phyloP scores from a whole-genome alignment of 257 asterid genomes.

The Forsythia suspensa region DNA sequence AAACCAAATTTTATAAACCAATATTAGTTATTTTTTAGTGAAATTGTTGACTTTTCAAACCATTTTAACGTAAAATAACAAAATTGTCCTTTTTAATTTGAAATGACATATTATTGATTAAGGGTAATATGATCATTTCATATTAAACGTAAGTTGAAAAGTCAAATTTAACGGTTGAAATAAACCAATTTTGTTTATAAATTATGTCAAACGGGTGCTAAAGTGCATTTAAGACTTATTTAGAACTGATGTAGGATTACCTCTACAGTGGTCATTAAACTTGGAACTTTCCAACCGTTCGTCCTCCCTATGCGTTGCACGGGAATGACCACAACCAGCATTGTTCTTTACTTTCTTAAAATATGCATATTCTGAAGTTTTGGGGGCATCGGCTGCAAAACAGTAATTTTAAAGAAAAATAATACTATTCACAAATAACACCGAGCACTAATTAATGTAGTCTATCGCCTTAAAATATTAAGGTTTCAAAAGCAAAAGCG shows the following conservation, averaged over 20 bases:
- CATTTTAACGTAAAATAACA: too few species aligned
- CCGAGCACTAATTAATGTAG: background rate
- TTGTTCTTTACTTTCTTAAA: slow-evolving; percentile 60
- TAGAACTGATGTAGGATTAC: slow-evolving; percentile 29
- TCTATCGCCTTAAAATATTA: background rate
- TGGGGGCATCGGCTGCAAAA: slow-evolving; percentile 63
- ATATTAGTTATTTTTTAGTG: too few species aligned
- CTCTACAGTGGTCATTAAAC: slow-evolving; percentile 27
- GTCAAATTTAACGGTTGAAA: too few species aligned
- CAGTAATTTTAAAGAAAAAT: background rate
- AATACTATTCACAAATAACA: slow-evolving; percentile 3
- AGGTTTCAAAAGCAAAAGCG: background rate
- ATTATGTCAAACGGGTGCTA: background rate
- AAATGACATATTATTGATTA: too few species aligned
- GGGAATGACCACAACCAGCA: slow-evolving; percentile 24
- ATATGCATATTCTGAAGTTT: slow-evolving; percentile 82
- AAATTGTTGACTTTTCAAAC: too few species aligned
- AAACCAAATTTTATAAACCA: background rate
- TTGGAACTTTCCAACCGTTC: slow-evolving; percentile 25
- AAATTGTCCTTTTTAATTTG: too few species aligned
- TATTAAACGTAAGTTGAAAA: too few species aligned
- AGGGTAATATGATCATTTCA: too few species aligned
- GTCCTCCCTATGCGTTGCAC: slow-evolving; percentile 30
- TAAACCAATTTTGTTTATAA: too few species aligned
- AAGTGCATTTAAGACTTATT: background rate